Base-by-base conservation (phyloP, 208 protist species). In the Balamuthia mandrillaris region DNA sequence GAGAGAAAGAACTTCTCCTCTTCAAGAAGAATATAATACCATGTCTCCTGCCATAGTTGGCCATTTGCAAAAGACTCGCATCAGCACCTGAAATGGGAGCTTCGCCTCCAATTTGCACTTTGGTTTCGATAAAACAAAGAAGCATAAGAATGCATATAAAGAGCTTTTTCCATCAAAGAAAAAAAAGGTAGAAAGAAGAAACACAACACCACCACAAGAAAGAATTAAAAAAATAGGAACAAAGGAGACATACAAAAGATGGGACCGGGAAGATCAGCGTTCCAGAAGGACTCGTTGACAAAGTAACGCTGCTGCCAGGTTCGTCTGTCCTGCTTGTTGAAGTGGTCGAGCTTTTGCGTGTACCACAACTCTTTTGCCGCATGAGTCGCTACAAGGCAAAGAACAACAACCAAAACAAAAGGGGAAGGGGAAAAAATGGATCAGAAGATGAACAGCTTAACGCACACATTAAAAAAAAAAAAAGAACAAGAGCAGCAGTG, bases 51-150 rank as follows among this genome's bases (percentile, higher is more conserved):
- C 84, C 88, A 42, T 90, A 89, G 9, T 87, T 63, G 27, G 86
- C 65, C 31, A 87, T 60, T 27, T 85, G 84, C 33, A 88, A 77
- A 44, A 54, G 60, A 12, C 44, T 60, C 1, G 87, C 83, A 27
- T 82, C 39, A 9, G 18, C 42, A 24, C 27, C 18, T 18, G 12
- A n/a, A 29, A 85, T 14, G 35, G 88, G 84, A 6, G 85, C 88
- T 41, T 90, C 88, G 27, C 88, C 88, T 39, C 83, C 83, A 14
- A 90, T 58, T 39, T 79, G 70, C 44, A 79, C 70, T 79, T n/a
- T n/a, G n/a, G n/a, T n/a, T n/a, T n/a, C n/a, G n/a, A n/a, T n/a
- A n/a, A n/a, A n/a, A n/a, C n/a, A n/a, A n/a, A n/a, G n/a, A n/a
- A n/a, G n/a, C n/a, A 47, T 3, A 56, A n/a, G 3, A 5, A 5